These are phyloP conservation scores for Botrytis fragariae DNA, from an alignment of 2,329 filamentous ascomycete genomes.

Conservation along the genomic window DNA sequence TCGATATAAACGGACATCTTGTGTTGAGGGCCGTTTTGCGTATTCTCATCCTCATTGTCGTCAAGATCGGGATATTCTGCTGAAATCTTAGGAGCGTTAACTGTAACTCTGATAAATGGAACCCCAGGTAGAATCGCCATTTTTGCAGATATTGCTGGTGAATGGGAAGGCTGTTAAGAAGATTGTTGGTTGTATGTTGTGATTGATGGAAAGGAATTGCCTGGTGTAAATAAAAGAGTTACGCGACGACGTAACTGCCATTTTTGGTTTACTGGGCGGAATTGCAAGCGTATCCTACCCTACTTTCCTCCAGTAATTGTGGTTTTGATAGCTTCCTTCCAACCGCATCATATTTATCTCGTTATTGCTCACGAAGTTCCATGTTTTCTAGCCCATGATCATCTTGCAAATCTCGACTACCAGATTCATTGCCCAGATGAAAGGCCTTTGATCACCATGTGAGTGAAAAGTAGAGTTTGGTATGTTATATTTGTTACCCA, in stretches of 20 bases:
- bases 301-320: neutral
- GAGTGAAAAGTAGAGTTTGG: neutral
- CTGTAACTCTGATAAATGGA: conserved; percentile 9
- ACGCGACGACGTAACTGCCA: neutral
- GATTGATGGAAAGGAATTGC: neutral
- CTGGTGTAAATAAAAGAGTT: neutral
- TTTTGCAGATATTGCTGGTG: neutral
- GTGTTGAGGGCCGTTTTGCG: neutral
- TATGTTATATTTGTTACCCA: neutral
- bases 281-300: neutral
- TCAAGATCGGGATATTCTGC: conserved; percentile 10
- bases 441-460: neutral
- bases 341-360: neutral
- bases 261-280: neutral
- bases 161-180: too few species aligned
- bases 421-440: neutral
- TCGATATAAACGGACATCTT: conserved; percentile 16
- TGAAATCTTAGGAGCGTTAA: neutral
- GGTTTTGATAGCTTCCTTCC: neutral
- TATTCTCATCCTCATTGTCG: neutral
- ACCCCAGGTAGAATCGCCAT: conserved; percentile 13
- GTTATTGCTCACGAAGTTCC: neutral
- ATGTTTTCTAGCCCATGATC: neutral
- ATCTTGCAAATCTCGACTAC: neutral
- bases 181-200: neutral